Base-by-base conservation (phyloP, 805 yeast genomes). In the Candida piceae region DNA sequence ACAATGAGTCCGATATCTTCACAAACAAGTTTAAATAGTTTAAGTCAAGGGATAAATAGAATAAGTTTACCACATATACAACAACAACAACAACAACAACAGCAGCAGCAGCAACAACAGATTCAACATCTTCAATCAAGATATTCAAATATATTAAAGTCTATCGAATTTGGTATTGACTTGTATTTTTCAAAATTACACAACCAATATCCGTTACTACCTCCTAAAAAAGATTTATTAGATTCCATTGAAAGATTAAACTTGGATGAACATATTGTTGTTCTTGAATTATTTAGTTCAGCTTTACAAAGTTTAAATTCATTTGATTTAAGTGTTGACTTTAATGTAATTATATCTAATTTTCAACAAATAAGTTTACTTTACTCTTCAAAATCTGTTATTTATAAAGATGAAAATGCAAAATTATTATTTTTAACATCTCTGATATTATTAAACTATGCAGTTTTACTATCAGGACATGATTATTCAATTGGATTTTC, bases 401-500 rank as follows among this genome's bases (percentile, higher is more conserved):
- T 62, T 50, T 59, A 48, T 29, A 41, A 46, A 22, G 53, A 58
- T 26, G 46, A 46, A 21, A 35, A 45, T 26, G 49, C 58, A 16
- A 60, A 49, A 32, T 29, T 62, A 9, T 45, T 69, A 10, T 66
- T 67, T 31, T 48, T 66, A 7, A 49, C 64, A 2, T 58, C 72
- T 0, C 55, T 74, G 36, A 57, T 64, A 0, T 47, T 72, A 8
- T 50, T 78, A 21, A 80, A 80, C 49, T 82, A 78, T 49, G 60
- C 76, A 8, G 67, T 79, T 8, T 59, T 78, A 2, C 60, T 79
- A 28, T 71, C 78, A 17, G 88, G 89, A 0, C 75, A 73, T 35
- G 66, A 70, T 24, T 77, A 74, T 49, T 74, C 84, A 6, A 59
- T 77, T 27, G 78, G 80, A 1, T 63, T 82, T 20, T 68, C 77